These are phyloP conservation scores for Pseudogymnoascus sp. DNA, from an alignment of 2,329 filamentous ascomycete species.

Conservation along the genomic window DNA sequence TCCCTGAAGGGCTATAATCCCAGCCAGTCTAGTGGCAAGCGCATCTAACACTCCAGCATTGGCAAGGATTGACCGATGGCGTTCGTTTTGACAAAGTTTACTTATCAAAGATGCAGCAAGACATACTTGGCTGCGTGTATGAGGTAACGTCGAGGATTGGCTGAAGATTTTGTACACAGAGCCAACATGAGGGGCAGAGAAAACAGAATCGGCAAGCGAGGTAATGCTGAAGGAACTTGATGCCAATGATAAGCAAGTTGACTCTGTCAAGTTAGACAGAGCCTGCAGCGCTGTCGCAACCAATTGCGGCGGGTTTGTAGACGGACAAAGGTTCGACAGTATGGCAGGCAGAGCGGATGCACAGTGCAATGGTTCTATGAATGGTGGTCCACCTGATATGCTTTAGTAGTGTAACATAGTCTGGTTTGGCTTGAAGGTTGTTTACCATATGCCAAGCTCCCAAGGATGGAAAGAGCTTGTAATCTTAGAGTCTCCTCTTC, in stretches of 20 bases:
- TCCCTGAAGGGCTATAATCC: constrained; percentile 59
- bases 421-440: neutral
- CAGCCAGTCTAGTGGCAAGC: constrained; percentile 65
- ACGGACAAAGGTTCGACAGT: constrained; percentile 60
- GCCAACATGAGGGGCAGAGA: constrained; percentile 52
- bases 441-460: constrained; percentile 76
- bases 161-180: constrained; percentile 59
- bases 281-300: constrained; percentile 66
- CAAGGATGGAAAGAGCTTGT: constrained; percentile 77
- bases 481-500: constrained; percentile 62
- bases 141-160: constrained; percentile 44
- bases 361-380: constrained; percentile 65
- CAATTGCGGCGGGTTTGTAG: constrained; percentile 55
- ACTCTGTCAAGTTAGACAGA: constrained; percentile 62
- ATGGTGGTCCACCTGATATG: constrained; percentile 64
- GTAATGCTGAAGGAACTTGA: constrained; percentile 40
- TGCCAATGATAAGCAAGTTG: constrained; percentile 43
- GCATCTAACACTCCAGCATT: constrained; percentile 69
- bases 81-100: constrained; percentile 57
- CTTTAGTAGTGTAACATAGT: neutral
- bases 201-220: constrained; percentile 56
- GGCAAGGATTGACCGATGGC: constrained; percentile 63
- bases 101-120: constrained; percentile 50
- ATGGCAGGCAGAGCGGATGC: constrained; percentile 62
- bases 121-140: constrained; percentile 52